A percentile compares a stretch with the other conserved stretches of the same genome.
phyloP scores from a whole-genome alignment of 2,329 filamentous ascomycete genomes.

The Tolypocladium tropicale region DNA sequence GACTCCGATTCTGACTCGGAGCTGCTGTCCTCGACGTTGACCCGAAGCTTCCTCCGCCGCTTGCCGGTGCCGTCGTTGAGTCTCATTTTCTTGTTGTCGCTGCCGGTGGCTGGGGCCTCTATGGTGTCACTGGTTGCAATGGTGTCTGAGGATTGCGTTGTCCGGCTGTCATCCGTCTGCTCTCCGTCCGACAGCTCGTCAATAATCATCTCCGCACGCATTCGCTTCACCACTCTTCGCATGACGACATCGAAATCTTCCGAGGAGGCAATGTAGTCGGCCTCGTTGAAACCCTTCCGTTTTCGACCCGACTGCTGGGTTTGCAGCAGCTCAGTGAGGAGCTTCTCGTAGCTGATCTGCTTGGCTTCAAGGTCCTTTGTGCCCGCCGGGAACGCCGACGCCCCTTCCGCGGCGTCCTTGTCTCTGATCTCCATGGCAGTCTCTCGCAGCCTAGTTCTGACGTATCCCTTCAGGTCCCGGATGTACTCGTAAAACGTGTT shows the following conservation, averaged over 20 bases:
- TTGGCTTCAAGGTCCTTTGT: conserved; percentile 38
- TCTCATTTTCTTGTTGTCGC: conserved; percentile 30
- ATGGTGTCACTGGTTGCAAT: conserved; percentile 17
- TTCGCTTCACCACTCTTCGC: conserved; percentile 48
- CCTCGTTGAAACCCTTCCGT: conserved; percentile 43
- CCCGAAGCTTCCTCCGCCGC: conserved; percentile 42
- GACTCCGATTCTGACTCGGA: conserved; percentile 14
- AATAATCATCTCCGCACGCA: conserved; percentile 49
- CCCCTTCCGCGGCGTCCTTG: conserved; percentile 41
- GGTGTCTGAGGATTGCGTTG: conserved; percentile 19
- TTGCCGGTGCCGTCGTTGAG: conserved; percentile 38
- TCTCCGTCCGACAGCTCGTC: conserved; percentile 42
- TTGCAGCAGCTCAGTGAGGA: conserved; percentile 39
- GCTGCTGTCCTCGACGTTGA: conserved; percentile 32
- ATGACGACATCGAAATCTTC: conserved; percentile 40
- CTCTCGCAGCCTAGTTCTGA: conserved; percentile 57
- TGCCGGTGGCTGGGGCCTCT: conserved; percentile 13
- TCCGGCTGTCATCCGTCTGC: conserved; percentile 23
- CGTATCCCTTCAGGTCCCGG: conserved; percentile 64
- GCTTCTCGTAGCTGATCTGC: conserved; percentile 41
- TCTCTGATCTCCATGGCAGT: conserved; percentile 52
- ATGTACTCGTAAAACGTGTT: conserved; percentile 67
- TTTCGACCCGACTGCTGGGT: conserved; percentile 25
- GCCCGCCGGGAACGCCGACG: conserved; percentile 36
- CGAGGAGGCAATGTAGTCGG: conserved; percentile 37